phyloP scores from a whole-genome alignment of 768 basidiomycete genomes.

The Lentinula aciculospora region DNA sequence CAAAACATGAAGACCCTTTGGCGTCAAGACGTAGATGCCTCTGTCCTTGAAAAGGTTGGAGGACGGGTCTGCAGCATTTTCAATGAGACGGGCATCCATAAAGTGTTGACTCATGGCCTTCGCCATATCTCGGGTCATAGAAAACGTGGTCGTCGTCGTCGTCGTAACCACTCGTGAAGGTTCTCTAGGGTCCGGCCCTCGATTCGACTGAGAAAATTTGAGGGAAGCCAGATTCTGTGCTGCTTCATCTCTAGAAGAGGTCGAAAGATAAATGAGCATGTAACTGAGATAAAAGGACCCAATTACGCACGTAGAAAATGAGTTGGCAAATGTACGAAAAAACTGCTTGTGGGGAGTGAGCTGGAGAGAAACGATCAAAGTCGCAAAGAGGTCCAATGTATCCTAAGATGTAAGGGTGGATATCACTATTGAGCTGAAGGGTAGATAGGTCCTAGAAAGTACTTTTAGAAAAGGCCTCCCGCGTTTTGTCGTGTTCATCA shows the following conservation, averaged over 20 bases:
- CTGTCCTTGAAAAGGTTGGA: slow-evolving; percentile 96
- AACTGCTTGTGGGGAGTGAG: slow-evolving; percentile 90
- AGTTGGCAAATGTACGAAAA: slow-evolving; percentile 91
- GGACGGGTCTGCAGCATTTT: slow-evolving; percentile 89
- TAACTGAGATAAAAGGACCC: slow-evolving; percentile 10
- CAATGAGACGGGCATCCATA: slow-evolving; percentile 97
- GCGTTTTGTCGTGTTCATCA: slow-evolving; percentile 99
- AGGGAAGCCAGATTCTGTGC: slow-evolving; percentile 89
- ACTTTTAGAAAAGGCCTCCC: slow-evolving; percentile 94
- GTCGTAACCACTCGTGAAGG: slow-evolving; percentile 97
- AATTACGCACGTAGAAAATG: slow-evolving; percentile 84
- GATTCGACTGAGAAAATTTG: slow-evolving; percentile 98
- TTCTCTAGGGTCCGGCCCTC: slow-evolving; percentile 97
- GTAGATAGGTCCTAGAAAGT: slow-evolving; percentile 14
- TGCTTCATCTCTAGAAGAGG: slow-evolving; percentile 78
- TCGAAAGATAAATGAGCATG: slow-evolving; percentile 9
- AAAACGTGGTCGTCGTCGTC: slow-evolving; percentile 98
- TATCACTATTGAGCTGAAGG: neutral
- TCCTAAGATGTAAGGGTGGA: slow-evolving; percentile 52
- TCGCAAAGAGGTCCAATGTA: slow-evolving; percentile 96
- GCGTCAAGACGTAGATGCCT: slow-evolving; percentile 91
- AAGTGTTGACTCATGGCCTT: slow-evolving; percentile 99
- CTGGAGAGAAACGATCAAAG: slow-evolving; percentile 89
- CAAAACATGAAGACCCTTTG: slow-evolving; percentile 96
- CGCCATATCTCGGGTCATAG: slow-evolving; percentile 99